A percentile compares a stretch with the other conserved stretches of the same genome.
Evolutionary conservation across 73 alveolate species (phyloP).

Genomic region (Paramecium sonneborni): DNA sequence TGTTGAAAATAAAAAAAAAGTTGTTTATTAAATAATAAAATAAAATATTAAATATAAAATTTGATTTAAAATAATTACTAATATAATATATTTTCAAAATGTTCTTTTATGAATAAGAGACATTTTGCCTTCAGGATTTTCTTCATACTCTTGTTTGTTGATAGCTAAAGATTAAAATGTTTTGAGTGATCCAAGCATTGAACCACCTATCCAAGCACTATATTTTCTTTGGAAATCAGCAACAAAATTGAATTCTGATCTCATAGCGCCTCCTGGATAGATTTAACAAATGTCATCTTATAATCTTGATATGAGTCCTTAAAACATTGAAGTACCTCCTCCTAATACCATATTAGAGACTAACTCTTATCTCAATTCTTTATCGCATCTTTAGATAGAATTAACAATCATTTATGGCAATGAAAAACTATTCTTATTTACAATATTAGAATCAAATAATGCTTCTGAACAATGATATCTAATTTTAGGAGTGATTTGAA

Average conservation of each 20-base stretch:
- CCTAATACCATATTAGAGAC: slow-evolving; percentile 56
- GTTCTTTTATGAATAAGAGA: slow-evolving; percentile 59
- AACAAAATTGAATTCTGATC: slow-evolving; percentile 63
- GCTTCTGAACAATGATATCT: slow-evolving; percentile 60
- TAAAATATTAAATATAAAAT: neutral
- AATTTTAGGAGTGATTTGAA: slow-evolving; percentile 23
- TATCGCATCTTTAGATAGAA: slow-evolving; percentile 59
- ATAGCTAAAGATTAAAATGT: slow-evolving; percentile 62
- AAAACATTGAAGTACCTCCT: slow-evolving; percentile 62
- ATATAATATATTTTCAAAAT: slow-evolving; percentile 34
- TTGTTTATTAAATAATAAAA: no score
- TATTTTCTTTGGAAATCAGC: slow-evolving; percentile 57
- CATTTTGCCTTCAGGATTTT: slow-evolving; percentile 64
- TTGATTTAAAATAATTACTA: neutral
- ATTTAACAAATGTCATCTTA: slow-evolving; percentile 24
- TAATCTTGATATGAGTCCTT: slow-evolving; percentile 41
- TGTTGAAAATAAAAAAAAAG: no score
- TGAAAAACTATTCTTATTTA: neutral
- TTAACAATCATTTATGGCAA: slow-evolving; percentile 58
- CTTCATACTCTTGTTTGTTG: slow-evolving; percentile 57
- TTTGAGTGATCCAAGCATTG: slow-evolving; percentile 61
- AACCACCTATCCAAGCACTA: slow-evolving; percentile 69
- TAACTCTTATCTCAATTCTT: slow-evolving; percentile 48
- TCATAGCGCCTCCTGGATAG: neutral
- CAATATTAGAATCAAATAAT: neutral